Base-by-base conservation (phyloP, 805 yeast species). In the Candida tammaniensis region DNA sequence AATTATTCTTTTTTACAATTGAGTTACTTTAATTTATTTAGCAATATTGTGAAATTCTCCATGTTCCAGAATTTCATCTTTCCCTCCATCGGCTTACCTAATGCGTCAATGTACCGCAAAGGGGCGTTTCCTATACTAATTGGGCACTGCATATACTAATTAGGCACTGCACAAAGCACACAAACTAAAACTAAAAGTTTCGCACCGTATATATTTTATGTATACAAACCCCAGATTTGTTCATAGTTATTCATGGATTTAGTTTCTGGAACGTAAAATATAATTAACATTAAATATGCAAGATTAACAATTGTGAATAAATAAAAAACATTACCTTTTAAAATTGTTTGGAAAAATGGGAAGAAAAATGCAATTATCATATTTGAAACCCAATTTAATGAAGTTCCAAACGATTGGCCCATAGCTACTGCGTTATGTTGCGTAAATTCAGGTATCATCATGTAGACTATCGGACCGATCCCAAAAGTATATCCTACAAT, bases 401-500 rank as follows among this genome's bases (percentile, higher is more conserved):
- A 46, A 2, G 67, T 49, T 4, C 69, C 70, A 20, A 59, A 40
- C 2, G 65, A 53, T 41, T 63, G 70, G 3, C 64, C 66, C 17
- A 49, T 44, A 3, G 57, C 55, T 5, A 64, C 55, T 1, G 57
- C 54, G 33, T 59, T 61, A 32, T 57, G 59, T 23, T 48, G 39
- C 2, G 64, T 50, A 27, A 64, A 49, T 36, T 64, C 70, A 9
- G 61, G 51, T 1, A 62, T 47, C 63, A 64, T 61, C 41, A 64
- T 42, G 30, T 58, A 64, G 11, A 68, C 68, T 17, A 64, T 45
- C 13, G 65, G 67, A 9, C 66, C 64, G 14, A 64, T 39, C 1
- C 69, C 70, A 5, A 59, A 30, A 6, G 68, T 52, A 37, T 50
- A 63, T 14, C 64, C 61, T 28, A 57, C 33, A 8, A 58, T 54